Base-by-base conservation (phyloP, 148 eudicot species). In the Euryodendron excelsum region DNA sequence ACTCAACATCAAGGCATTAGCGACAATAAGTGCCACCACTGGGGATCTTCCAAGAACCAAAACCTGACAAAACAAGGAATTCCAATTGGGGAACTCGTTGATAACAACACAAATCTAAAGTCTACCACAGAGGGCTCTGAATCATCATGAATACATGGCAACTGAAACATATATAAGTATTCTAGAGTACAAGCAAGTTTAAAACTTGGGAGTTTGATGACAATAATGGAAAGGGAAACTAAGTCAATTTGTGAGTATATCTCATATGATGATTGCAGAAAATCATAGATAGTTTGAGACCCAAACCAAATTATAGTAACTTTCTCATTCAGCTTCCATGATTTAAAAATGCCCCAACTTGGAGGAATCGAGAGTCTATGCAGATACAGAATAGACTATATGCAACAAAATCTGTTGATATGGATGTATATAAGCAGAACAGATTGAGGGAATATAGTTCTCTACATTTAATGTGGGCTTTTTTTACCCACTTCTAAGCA, bases 1-100 rank as follows among this genome's bases (percentile, higher is more conserved):
- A 77, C 86, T 77, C 77, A 93, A 73, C 80, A 87, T 80, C 83
- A 90, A 81, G 13, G 82, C 89, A 83, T 90, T 88, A 17, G 86
- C 47, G 56, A 84, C 52, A 30, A 91, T 41, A 78, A 90, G 23
- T 10, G 90, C 85, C 44, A 48, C 47, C 4, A 86, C 80, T 48
- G 91, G 84, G 77, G 77, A 83, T 80, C 79, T 86, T 28, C 73
- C 34, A 21, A 70, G 69, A 41, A 56, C 28, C 73, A 59, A 52
- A 48, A 69, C 88, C 96, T 94, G 87, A 78, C 81, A 80, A 78
- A 82, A 58, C 48, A 45, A 64, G 41, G 39, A 74, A 25, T 59
- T 77, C 34, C 52, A 47, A n/a, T n/a, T n/a, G 74, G 60, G 33
- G 66, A n/a, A 74, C 59, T 73, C 11, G 44, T 27, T 18, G 72